Conservation (phyloP, 192 early-diverging fungal genomes). For the Coemansia sp. region DNA sequence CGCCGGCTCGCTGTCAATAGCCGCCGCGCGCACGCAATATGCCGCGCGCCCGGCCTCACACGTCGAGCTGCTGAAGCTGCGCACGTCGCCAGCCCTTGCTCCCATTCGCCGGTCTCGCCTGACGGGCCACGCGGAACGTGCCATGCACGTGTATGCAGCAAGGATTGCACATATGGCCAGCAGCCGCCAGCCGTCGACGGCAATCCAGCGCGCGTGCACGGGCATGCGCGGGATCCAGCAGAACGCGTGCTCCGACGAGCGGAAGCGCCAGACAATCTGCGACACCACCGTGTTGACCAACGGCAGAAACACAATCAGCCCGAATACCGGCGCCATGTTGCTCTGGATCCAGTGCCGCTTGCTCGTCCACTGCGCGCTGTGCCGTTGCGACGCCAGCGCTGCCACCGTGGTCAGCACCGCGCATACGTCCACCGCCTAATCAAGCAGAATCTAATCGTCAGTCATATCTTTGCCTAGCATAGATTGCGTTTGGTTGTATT, state of each 20-base stretch:
- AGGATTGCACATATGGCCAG: slow-evolving; percentile 14
- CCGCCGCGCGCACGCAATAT: slow-evolving; percentile 1
- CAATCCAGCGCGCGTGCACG: slow-evolving; percentile 46
- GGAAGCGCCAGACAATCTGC: slow-evolving; percentile 45
- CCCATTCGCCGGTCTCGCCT: too few species aligned
- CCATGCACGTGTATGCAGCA: slow-evolving; percentile 8
- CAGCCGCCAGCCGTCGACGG: slow-evolving; percentile 37
- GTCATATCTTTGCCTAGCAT: too few species aligned
- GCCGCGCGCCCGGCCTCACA: neutral
- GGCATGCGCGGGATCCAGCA: slow-evolving; percentile 49
- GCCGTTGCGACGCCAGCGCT: slow-evolving; percentile 16
- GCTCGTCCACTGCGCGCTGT: slow-evolving; percentile 12
- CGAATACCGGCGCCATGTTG: slow-evolving; percentile 32
- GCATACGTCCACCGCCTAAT: slow-evolving; percentile 29
- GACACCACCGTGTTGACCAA: slow-evolving; percentile 19
- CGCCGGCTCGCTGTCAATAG: slow-evolving; percentile 20
- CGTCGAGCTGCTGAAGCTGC: neutral
- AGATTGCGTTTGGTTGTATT: neutral
- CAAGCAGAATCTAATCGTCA: neutral
- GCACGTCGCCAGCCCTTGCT: too few species aligned
- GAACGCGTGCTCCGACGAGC: slow-evolving; percentile 37
- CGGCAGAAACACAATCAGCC: slow-evolving; percentile 28
- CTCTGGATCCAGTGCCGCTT: slow-evolving; percentile 40
- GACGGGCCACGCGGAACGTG: neutral
- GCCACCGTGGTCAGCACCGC: slow-evolving; percentile 24